A percentile compares a stretch with the other conserved stretches of the same genome.
Evolutionary conservation across 2,329 filamentous ascomycete genomes (phyloP).

Genomic region (Albifimbria verrucaria): DNA sequence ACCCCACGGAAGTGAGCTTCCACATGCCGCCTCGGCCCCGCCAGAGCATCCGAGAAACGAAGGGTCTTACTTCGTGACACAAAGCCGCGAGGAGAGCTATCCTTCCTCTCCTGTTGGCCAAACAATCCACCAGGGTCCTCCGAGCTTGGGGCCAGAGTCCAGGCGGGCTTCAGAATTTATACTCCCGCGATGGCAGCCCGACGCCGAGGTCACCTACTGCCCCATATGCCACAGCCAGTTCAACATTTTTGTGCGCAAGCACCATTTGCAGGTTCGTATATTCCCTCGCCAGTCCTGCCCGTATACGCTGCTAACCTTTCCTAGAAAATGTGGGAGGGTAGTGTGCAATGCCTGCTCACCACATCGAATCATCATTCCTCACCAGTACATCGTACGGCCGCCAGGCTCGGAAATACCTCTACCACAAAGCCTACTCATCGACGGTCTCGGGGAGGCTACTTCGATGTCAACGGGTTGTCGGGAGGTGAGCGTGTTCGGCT

Average conservation of each 20-base stretch:
- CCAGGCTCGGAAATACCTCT: conserved; percentile 45
- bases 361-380: conserved; percentile 89
- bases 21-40: not conserved
- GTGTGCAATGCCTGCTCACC: conserved; percentile 89
- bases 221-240: conserved; percentile 81
- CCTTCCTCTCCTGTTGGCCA: conserved; percentile 10
- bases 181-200: conserved; percentile 83
- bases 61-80: not conserved
- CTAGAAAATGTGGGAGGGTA: conserved; percentile 84
- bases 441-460: conserved; percentile 36
- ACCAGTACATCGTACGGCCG: conserved; percentile 86
- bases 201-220: conserved; percentile 76
- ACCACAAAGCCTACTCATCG: conserved; percentile 31
- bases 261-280: conserved; percentile 76
- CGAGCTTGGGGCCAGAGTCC: not conserved
- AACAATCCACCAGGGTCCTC: conserved; percentile 4
- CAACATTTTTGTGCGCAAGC: conserved; percentile 81
- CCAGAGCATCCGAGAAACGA: not conserved
- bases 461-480: conserved; percentile 42
- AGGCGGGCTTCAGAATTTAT: conserved; percentile 39
- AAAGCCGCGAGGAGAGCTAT: not conserved
- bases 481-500: conserved; percentile 58
- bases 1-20: not conserved
- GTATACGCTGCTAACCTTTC: conserved; percentile 10
- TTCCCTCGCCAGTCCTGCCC: not conserved